Evolutionary conservation across 495 filamentous ascomycete species (phyloP), one percentile per base, ranked within the genome.

Genomic region (Penicillium subrubescens): DNA sequence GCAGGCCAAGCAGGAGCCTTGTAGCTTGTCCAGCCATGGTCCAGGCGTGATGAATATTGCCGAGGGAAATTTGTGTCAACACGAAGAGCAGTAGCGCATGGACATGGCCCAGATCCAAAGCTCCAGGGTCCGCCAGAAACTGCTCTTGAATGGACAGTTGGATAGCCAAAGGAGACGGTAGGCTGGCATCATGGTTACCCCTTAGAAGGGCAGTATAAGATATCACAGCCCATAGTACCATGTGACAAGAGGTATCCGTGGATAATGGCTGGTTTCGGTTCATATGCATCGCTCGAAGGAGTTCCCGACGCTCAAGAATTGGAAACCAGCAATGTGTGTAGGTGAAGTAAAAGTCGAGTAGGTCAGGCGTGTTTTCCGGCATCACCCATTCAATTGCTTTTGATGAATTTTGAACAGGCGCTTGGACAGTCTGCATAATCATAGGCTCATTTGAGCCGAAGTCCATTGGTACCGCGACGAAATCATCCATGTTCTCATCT

Each of bases 271-370:
- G 37, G 3, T 55, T 43, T 8, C 51, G 25, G 11, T 63, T 52
- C 15, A 43, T 61, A 55, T 73, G 68, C 59, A 72, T 64, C 8
- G 62, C 56, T 34, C 77, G 75, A 5, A 84, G 65, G 6, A 89
- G 60, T 41, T 82, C 82, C 58, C 87, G 83, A 57, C 87, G 88
- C 61, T 89, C 86, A 31, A 85, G 75, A 46, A 90, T 86, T 11
- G 88, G 88, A 15, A 89, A 79, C 88, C 88, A 90, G 33, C 77
- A 81, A 68, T 89, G 84, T 0, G 87, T 90, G 64, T 86, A 87
- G 6, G 84, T 81, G 67, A 89, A 89, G 70, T 89, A 89, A 12
- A 86, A 79, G 58, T 90, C 85, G 12, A 90, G 69, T 1, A 90
- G 71, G 8, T 81, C 59, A 12, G 66, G 35, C 8, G 60, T 70